Conservation (phyloP, 805 yeast species). For the Yarrowia alimentaria region DNA sequence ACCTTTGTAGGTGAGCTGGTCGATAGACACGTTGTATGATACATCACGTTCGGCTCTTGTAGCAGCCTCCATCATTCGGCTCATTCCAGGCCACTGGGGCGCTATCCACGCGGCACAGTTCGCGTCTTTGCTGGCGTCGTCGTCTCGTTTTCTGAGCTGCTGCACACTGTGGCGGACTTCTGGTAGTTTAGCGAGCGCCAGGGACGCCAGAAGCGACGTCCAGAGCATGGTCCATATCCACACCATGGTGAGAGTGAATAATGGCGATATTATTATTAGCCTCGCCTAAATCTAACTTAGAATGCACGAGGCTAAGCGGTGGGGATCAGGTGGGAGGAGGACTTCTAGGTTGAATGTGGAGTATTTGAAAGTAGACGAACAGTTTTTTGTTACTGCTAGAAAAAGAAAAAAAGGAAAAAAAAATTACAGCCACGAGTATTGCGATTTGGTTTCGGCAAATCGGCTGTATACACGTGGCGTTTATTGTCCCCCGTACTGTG, state of each 20-base stretch:
- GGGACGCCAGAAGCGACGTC: constrained; percentile 3
- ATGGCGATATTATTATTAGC: not conserved
- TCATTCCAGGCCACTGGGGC: constrained; percentile 16
- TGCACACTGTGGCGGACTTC: constrained; percentile 6
- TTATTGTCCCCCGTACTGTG: too few relatives aligned
- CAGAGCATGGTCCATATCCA: constrained; percentile 20
- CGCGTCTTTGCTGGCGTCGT: not conserved
- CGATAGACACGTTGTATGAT: constrained; percentile 38
- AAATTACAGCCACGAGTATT: too few relatives aligned
- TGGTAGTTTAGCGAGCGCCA: constrained; percentile 4
- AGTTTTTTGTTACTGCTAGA: too few relatives aligned
- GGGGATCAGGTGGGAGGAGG: too few relatives aligned
- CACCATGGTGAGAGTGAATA: constrained; percentile 21
- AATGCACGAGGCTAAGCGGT: too few relatives aligned
- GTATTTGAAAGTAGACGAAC: too few relatives aligned
- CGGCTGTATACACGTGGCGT: too few relatives aligned
- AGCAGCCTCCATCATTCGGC: constrained; percentile 25
- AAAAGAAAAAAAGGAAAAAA: too few relatives aligned
- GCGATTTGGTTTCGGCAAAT: too few relatives aligned
- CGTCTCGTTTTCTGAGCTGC: constrained; percentile 14
- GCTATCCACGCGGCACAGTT: constrained; percentile 15
- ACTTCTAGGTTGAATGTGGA: too few relatives aligned
- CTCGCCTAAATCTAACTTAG: too few relatives aligned
- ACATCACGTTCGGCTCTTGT: constrained; percentile 40
- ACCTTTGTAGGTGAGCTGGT: constrained; percentile 40